Conservation (phyloP, 208 protist species). For the Leishmania turanica region DNA sequence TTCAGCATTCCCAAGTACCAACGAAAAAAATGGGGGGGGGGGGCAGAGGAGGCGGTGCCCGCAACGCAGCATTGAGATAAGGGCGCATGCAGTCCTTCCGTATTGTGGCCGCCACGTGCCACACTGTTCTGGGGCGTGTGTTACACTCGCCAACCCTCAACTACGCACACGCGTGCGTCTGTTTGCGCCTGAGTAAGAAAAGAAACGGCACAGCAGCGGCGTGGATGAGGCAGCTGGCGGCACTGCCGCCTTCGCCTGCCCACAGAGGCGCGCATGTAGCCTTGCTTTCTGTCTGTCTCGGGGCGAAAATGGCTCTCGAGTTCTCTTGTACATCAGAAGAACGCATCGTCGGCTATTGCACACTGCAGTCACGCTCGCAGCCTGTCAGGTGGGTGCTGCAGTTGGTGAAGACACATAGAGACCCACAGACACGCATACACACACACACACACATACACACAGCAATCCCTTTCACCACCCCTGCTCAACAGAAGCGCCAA, state of each 20-base stretch:
- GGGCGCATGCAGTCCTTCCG: background rate
- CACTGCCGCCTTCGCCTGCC: background rate
- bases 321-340: slow-evolving; percentile 5
- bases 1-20: no score
- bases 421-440: background rate
- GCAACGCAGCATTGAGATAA: background rate
- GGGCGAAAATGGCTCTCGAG: background rate
- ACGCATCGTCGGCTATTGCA: background rate
- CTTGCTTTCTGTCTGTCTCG: background rate
- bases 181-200: background rate
- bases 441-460: background rate
- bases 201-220: background rate
- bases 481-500: background rate
- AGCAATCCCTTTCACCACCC: background rate
- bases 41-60: background rate
- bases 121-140: background rate
- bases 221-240: background rate
- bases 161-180: background rate
- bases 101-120: background rate
- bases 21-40: no score
- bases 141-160: no score
- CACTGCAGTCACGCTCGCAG: background rate
- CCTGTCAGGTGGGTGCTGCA: background rate
- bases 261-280: background rate
- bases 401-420: background rate